A percentile compares a stretch with the other conserved stretches of the same genome.
These are phyloP conservation scores for Schizochytrium sp. DNA, from an alignment of 108 stramenopile genomes.

Conservation along the genomic window DNA sequence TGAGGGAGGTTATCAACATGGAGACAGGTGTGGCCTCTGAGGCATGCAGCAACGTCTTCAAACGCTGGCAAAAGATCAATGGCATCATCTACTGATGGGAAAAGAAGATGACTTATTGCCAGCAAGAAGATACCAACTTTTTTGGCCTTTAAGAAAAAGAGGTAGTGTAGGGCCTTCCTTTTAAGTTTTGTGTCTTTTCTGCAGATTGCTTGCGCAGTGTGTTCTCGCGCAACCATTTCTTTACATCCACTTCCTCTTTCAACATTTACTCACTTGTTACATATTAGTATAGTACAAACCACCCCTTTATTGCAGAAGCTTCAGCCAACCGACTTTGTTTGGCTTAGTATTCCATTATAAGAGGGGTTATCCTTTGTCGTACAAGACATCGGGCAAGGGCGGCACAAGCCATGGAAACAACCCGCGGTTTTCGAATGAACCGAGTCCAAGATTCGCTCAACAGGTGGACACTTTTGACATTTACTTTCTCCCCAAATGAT, in stretches of 20 bases:
- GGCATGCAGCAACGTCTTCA: slow-evolving; percentile 60
- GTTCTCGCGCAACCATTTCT: no score
- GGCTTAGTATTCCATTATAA: no score
- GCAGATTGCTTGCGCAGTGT: no score
- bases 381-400: slow-evolving; percentile 36
- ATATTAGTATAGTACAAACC: no score
- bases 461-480: no score
- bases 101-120: not conserved
- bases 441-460: no score
- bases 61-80: slow-evolving; percentile 52
- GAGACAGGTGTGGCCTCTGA: slow-evolving; percentile 17
- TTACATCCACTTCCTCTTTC: no score
- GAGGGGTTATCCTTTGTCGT: not conserved
- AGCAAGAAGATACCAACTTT: not conserved
- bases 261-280: no score
- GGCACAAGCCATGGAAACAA: slow-evolving; percentile 32
- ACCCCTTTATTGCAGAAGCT: no score
- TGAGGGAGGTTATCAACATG: not conserved
- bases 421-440: not conserved
- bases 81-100: slow-evolving; percentile 55
- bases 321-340: no score
- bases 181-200: no score
- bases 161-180: not conserved
- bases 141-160: not conserved
- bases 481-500: no score